Percentiles rank a stretch among this genome's conserved stretches.
These are phyloP conservation scores for Kazachstania martiniae DNA, from an alignment of 805 yeast species.

Conservation along the genomic window DNA sequence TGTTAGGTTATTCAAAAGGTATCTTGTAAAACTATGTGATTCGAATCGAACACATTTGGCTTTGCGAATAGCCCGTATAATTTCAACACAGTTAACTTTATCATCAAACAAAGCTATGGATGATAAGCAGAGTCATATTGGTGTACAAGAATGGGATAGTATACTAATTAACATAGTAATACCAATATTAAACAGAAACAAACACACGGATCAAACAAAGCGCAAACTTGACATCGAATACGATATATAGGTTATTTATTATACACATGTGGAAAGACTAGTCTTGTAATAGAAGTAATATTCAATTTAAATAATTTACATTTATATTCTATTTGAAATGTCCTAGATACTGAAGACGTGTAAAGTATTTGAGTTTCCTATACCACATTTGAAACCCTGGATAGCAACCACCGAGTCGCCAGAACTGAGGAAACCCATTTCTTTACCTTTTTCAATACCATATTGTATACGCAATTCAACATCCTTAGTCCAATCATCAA, in stretches of 20 bases:
- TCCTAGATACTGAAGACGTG: constrained; percentile 72
- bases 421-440: constrained; percentile 70
- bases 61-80: constrained; percentile 14
- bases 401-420: constrained; percentile 89
- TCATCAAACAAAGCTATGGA: constrained; percentile 4
- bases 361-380: constrained; percentile 97
- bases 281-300: too few species aligned
- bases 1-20: constrained; percentile 27
- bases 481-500: constrained; percentile 87
- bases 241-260: constrained; percentile 14
- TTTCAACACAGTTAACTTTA: constrained; percentile 14
- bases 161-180: constrained; percentile 15
- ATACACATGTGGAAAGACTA: too few species aligned
- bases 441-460: constrained; percentile 85
- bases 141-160: constrained; percentile 26
- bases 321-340: too few species aligned
- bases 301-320: too few species aligned
- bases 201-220: constrained; percentile 15
- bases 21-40: constrained; percentile 21
- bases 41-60: constrained; percentile 20
- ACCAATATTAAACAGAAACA: constrained; percentile 19
- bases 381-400: constrained; percentile 98
- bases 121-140: too few species aligned
- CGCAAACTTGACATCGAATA: constrained; percentile 17
- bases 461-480: constrained; percentile 88